These are phyloP conservation scores for Pneumocystis jirovecii DNA, from an alignment of 1,139 yeast genomes.

Conservation along the genomic window DNA sequence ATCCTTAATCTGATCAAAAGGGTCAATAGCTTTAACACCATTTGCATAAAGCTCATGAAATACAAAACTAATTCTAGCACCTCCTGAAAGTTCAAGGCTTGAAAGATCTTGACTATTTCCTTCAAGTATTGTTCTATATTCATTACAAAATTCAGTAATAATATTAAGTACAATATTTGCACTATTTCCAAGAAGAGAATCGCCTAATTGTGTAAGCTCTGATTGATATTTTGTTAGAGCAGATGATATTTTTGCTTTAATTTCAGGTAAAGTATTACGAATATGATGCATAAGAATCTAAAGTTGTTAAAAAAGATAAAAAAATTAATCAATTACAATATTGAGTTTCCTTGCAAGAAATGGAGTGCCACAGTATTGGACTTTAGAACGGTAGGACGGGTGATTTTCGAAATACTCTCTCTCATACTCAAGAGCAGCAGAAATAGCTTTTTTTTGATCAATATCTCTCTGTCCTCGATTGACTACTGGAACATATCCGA, in stretches of 20 bases:
- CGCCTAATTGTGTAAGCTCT: conserved; percentile 59
- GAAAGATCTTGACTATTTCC: conserved; percentile 89
- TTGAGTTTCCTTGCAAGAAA: conserved; percentile 87
- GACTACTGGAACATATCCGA: conserved; percentile 94
- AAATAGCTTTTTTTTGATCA: conserved; percentile 69
- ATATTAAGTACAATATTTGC: conserved; percentile 78
- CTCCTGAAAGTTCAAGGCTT: conserved; percentile 79
- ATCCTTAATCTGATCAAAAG: conserved; percentile 93
- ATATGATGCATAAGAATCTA: conserved; percentile 75
- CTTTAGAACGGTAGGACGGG: conserved; percentile 87
- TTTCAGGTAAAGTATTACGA: conserved; percentile 88
- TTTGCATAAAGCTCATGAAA: conserved; percentile 92
- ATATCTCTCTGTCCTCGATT: conserved; percentile 97
- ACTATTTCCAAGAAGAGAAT: conserved; percentile 73
- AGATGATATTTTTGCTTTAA: conserved; percentile 77
- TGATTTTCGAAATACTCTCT: conserved; percentile 70
- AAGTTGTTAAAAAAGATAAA: not conserved
- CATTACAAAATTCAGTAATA: conserved; percentile 86
- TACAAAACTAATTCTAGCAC: conserved; percentile 95
- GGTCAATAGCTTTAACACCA: conserved; percentile 86
- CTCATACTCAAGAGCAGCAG: conserved; percentile 78
- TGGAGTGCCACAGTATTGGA: conserved; percentile 90
- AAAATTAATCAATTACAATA: conserved; percentile 23
- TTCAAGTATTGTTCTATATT: conserved; percentile 77
- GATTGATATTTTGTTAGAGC: conserved; percentile 76